phyloP scores from a whole-genome alignment of 768 basidiomycete species.

The Porphyrellus cyaneotinctus region DNA sequence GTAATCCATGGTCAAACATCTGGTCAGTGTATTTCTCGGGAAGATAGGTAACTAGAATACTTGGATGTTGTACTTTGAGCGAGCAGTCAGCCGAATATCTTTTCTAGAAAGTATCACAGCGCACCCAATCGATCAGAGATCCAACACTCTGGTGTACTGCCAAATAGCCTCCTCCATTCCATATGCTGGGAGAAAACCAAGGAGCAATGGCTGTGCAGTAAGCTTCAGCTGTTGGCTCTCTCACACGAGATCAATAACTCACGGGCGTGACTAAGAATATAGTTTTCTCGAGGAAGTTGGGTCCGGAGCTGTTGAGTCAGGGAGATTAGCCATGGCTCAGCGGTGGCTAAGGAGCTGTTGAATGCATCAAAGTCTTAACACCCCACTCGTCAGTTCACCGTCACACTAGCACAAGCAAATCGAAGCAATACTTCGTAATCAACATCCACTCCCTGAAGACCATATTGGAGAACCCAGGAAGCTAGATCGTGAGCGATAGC shows the following conservation, averaged over 20 bases:
- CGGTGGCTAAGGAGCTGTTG: conserved; percentile 28
- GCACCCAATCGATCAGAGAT: conserved; percentile 42
- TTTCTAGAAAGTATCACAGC: background rate
- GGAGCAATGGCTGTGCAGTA: conserved; percentile 38
- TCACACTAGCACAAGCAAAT: background rate
- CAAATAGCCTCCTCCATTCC: conserved; percentile 40
- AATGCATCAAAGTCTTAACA: conserved; percentile 31
- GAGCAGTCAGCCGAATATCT: background rate
- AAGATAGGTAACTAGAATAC: conserved; percentile 8
- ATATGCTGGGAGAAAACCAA: conserved; percentile 35
- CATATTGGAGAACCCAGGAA: conserved; percentile 41
- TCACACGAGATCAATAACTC: conserved; percentile 4
- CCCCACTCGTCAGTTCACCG: background rate
- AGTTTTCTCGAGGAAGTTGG: conserved; percentile 28
- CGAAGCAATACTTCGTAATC: conserved; percentile 40
- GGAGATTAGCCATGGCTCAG: conserved; percentile 27
- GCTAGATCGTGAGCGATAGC: conserved; percentile 39
- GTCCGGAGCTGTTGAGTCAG: conserved; percentile 30
- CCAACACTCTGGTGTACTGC: conserved; percentile 37
- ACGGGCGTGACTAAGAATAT: conserved; percentile 34
- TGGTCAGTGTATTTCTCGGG: background rate
- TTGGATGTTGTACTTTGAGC: conserved; percentile 41
- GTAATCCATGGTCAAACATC: background rate
- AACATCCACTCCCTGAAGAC: conserved; percentile 48
- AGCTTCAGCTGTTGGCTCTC: background rate